Evolutionary conservation across 2,329 filamentous ascomycete genomes (phyloP).

Genomic region (Xenoacremonium recifei): DNA sequence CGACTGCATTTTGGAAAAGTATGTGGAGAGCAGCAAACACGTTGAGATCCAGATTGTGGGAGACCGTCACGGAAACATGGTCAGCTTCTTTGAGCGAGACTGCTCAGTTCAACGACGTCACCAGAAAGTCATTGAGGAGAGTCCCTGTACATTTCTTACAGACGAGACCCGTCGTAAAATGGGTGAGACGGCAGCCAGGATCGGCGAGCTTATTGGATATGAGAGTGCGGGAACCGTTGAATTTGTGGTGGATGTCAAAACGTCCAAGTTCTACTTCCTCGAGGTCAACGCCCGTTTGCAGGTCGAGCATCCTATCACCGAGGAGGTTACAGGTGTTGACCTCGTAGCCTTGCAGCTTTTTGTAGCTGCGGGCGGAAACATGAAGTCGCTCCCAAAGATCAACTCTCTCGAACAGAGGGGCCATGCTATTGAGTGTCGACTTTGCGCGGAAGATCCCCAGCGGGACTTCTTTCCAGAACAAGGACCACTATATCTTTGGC

Average conservation of each 20-base stretch:
- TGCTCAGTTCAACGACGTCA: constrained; percentile 45
- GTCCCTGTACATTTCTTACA: constrained; percentile 13
- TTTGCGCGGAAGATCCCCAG: constrained; percentile 42
- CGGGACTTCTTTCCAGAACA: constrained; percentile 36
- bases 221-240: constrained; percentile 40
- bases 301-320: constrained; percentile 39
- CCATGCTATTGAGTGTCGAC: constrained; percentile 42
- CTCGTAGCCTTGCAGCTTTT: constrained; percentile 11
- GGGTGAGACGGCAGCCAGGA: constrained; percentile 27
- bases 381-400: constrained; percentile 1
- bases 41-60: constrained; percentile 46
- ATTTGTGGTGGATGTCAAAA: constrained; percentile 34
- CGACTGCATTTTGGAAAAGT: constrained; percentile 37
- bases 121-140: constrained; percentile 46
- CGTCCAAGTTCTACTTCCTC: constrained; percentile 39
- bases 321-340: constrained; percentile 10
- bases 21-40: constrained; percentile 36
- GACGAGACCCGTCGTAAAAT: constrained; percentile 28
- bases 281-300: constrained; percentile 45
- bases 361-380: constrained; percentile 5
- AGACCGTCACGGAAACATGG: constrained; percentile 35
- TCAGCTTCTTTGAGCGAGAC: constrained; percentile 41
- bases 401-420: constrained; percentile 25
- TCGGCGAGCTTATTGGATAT: constrained; percentile 32
- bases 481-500: constrained; percentile 35